Conservation (phyloP, 2,329 filamentous ascomycete species). For the Sporothrix phasma region DNA sequence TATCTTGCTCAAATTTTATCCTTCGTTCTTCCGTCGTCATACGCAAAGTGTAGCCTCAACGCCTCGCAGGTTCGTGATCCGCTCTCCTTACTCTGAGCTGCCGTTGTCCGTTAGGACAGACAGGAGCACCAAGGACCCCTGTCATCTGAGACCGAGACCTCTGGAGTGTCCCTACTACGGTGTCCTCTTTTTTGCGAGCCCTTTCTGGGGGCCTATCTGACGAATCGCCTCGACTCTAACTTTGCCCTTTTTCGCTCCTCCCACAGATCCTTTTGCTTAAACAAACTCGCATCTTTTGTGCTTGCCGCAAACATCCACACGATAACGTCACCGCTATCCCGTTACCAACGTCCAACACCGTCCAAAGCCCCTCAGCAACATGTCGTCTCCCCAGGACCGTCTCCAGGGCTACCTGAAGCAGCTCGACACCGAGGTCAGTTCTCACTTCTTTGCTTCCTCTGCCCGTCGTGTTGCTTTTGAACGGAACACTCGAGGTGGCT, state of each 20-base stretch:
- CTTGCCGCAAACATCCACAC: not conserved
- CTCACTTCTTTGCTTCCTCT: constrained; percentile 15
- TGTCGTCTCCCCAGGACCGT: constrained; percentile 67
- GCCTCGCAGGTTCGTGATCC: constrained; percentile 6
- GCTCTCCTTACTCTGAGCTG: not conserved
- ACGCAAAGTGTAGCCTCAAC: constrained; percentile 8
- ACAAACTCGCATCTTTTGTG: not conserved
- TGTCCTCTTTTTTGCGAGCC: constrained; percentile 13
- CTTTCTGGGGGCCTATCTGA: not conserved
- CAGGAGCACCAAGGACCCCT: not conserved
- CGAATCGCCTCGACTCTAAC: constrained; percentile 7
- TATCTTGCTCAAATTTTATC: not conserved
- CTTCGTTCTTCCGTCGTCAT: not conserved
- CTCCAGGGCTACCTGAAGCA: constrained; percentile 65
- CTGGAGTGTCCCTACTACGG: constrained; percentile 8
- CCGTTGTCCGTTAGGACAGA: not conserved
- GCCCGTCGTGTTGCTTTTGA: not conserved
- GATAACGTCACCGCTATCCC: not conserved
- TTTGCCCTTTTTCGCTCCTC: not conserved
- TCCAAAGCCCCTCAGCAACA: constrained; percentile 30
- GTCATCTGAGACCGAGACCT: constrained; percentile 1
- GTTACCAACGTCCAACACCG: not conserved
- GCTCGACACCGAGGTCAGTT: constrained; percentile 72
- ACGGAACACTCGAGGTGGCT: not conserved
- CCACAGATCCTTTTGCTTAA: constrained; percentile 1